Evolutionary conservation across 2,329 filamentous ascomycete species (phyloP), one percentile per base, ranked within the genome.

Genomic region (Penicillium sp.): DNA sequence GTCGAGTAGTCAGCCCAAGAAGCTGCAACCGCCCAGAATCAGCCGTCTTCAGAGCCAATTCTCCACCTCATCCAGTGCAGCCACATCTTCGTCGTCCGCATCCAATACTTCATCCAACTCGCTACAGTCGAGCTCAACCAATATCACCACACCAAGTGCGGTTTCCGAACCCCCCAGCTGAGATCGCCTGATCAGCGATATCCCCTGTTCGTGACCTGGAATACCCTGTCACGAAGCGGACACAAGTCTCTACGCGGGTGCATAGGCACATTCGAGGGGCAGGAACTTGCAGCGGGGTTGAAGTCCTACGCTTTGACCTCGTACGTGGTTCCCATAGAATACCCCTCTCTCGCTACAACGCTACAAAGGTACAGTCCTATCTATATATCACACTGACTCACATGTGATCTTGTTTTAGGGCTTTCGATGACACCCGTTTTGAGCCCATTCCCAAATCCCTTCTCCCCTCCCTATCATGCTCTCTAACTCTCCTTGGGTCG

Each of bases 171-270:
- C 10, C 52, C 49, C 21, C 57, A 59, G 27, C 70, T 59, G 68
- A 68, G 63, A 65, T 60, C 70, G 75, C 66, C 75, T 76, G 66
- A 70, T 13, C 66, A 66, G 57, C 82, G 84, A 42, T 86, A 87
- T 61, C 93, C 93, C 0, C 83, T 97, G 39, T 97, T 97, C 73
- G 90, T 99, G 47, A 96, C 93, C 8, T 97, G 93, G 93, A 96
- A 97, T 78, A 91, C 85, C 0, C 67, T 91, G 54, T 86, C 83
- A 8, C 75, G 80, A 66, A 79, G 73, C 53, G 83, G 86, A 29
- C 78, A 86, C 63, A 87, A 88, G 72, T 84, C 83, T 25, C 84
- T 99, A 42, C 88, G 94, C 59, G 94, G 94, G 59, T 99, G 94
- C 80, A 97, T 99, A 71, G 94, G 94, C 66, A 99, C 93, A 2